Percentiles rank a stretch among this genome's conserved stretches.
Evolutionary conservation across 371 early-diverging fungal genomes (phyloP).

Genomic region (Mucor piriformis): DNA sequence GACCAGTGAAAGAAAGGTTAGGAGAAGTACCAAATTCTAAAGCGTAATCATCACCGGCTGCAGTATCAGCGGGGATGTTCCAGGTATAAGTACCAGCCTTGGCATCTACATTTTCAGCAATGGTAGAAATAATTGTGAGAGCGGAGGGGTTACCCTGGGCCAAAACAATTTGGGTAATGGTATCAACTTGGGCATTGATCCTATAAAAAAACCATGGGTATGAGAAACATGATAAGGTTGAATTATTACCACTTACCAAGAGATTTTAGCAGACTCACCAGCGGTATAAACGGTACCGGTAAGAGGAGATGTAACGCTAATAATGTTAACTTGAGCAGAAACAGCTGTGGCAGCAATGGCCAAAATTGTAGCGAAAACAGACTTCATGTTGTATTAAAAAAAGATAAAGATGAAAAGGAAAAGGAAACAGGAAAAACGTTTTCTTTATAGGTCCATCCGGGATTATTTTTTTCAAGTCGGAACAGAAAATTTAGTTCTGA

Average conservation of each 20-base stretch:
- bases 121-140: constrained; percentile 12
- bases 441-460: too few species aligned
- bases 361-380: constrained; percentile 32
- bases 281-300: constrained; percentile 37
- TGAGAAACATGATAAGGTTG: too few species aligned
- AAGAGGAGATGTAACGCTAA: constrained; percentile 42
- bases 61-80: constrained; percentile 24
- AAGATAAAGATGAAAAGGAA: not conserved
- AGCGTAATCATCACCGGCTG: constrained; percentile 26
- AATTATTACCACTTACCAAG: constrained; percentile 39
- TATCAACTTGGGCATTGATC: constrained; percentile 15
- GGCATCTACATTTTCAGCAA: constrained; percentile 23
- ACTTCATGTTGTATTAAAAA: constrained; percentile 19
- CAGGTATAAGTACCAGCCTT: constrained; percentile 20
- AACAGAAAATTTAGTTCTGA: too few species aligned
- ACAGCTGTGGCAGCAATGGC: constrained; percentile 32
- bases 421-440: not conserved
- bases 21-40: constrained; percentile 28
- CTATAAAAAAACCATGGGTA: not conserved
- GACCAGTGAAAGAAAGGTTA: constrained; percentile 28
- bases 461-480: too few species aligned
- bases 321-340: constrained; percentile 32
- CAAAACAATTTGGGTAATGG: constrained; percentile 30
- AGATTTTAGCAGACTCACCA: constrained; percentile 35
- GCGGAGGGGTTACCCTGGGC: constrained; percentile 17